phyloP scores from a whole-genome alignment of 1,284 basidiomycete species.

The Stygiomarasmius scandens region DNA sequence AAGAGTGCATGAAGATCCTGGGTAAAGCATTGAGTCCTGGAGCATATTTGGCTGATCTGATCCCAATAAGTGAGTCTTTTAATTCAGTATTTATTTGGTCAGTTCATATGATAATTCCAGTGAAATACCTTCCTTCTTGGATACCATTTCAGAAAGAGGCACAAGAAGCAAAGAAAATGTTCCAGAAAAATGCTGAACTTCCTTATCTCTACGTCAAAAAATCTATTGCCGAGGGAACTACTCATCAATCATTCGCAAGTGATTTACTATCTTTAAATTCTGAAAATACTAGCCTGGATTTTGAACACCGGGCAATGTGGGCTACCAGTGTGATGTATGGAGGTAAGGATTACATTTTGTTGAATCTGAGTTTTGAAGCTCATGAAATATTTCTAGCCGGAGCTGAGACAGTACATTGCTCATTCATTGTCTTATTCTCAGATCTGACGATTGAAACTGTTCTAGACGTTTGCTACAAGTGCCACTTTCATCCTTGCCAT shows the following conservation, averaged over 20 bases:
- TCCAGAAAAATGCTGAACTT: neutral
- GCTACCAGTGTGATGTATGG: constrained; percentile 29
- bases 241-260: neutral
- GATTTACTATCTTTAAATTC: neutral
- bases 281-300: neutral
- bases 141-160: constrained; percentile 13
- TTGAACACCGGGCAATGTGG: constrained; percentile 19
- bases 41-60: constrained; percentile 26
- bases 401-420: constrained; percentile 22
- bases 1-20: constrained; percentile 25
- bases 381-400: too few species aligned
- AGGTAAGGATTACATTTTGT: neutral
- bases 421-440: too few species aligned
- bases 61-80: constrained; percentile 22
- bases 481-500: constrained; percentile 29
- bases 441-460: too few species aligned
- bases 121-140: constrained; percentile 19
- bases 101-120: neutral
- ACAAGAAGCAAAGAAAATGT: neutral
- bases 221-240: constrained; percentile 13
- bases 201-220: neutral
- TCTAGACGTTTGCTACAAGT: constrained; percentile 28
- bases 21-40: constrained; percentile 24
- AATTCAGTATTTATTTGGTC: neutral
- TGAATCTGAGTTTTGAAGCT: too few species aligned